Base-by-base conservation (phyloP, 169 alveolate species). In the Ophryocystis elektroscirrha region DNA sequence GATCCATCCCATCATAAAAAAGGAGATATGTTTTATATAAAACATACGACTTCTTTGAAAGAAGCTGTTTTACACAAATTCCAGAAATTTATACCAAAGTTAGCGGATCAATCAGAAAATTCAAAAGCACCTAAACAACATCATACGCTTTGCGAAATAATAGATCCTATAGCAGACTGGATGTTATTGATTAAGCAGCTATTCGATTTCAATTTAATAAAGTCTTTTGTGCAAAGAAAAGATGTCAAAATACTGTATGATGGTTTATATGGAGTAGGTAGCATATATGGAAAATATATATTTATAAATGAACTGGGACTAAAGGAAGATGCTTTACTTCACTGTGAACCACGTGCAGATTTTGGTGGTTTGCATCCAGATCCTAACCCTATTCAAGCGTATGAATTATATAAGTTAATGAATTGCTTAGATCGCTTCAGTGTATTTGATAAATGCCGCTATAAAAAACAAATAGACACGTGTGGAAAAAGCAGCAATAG, bases 281-380 rank as follows among this genome's bases (percentile, higher is more conserved):
- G 95, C 2, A 92, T 91, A 35, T 80, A 82, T 56, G 96, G 86
- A 5, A 57, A 58, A 45, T 63, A 57, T 37, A 69, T 85, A 0
- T 83, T 86, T 63, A 51, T 59, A 15, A 68, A 75, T 5, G 77
- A 76, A 35, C 60, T 85, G 38, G 87, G 86, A 1, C 72, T 74
- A 1, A 52, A 76, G 16, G 64, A 63, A 20, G 32, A 38, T 19
- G 52, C 49, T 38, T 53, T 56, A 30, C 35, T 71, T 35, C 68
- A 67, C 51, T 71, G 75, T 41, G 69, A 50, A 19, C 81, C 75
- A 30, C 59, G 55, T 35, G 83, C 74, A 29, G 89, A 83, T 54
- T 83, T 83, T 50, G 84, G 83, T 0, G 83, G 83, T 2, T 78
- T 79, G 23, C 94, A 84, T 47, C 94, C 94, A 5, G 94, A 84